Conservation (phyloP, 192 early-diverging fungal species). For the Coemansia sp. region DNA sequence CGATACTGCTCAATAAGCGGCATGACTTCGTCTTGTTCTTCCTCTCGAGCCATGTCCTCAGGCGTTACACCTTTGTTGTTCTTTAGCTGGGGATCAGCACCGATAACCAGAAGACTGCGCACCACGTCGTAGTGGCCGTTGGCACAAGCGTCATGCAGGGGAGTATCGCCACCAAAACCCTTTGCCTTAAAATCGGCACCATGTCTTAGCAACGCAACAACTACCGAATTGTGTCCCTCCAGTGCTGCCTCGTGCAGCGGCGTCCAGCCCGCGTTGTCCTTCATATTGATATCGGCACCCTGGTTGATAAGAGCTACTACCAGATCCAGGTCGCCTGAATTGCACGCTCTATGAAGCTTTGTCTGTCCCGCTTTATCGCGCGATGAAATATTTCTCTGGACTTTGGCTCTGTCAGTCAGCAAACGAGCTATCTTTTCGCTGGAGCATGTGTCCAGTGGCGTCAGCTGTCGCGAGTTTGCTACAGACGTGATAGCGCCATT, state of each 20-base stretch:
- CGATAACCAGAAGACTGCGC: slow-evolving; percentile 28
- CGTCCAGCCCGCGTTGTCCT: slow-evolving; percentile 68
- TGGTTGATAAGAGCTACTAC: slow-evolving; percentile 55
- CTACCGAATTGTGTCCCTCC: slow-evolving; percentile 49
- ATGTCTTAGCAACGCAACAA: slow-evolving; percentile 47
- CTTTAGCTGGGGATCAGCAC: slow-evolving; percentile 34
- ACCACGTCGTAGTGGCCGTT: slow-evolving; percentile 54
- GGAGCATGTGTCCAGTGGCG: slow-evolving; percentile 46
- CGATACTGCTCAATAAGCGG: slow-evolving; percentile 23
- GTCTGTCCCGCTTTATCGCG: slow-evolving; percentile 65
- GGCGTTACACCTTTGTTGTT: slow-evolving; percentile 55
- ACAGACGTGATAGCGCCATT: slow-evolving; percentile 33
- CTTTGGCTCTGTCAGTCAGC: slow-evolving; percentile 39
- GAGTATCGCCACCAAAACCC: slow-evolving; percentile 62
- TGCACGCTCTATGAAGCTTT: slow-evolving; percentile 64
- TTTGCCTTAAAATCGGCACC: slow-evolving; percentile 62
- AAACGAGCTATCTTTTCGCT: slow-evolving; percentile 44
- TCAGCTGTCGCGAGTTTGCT: slow-evolving; percentile 38
- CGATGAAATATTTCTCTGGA: slow-evolving; percentile 25
- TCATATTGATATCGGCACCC: slow-evolving; percentile 67
- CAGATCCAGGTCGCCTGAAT: slow-evolving; percentile 56
- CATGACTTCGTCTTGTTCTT: slow-evolving; percentile 46
- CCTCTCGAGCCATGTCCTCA: slow-evolving; percentile 57
- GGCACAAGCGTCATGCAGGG: slow-evolving; percentile 67
- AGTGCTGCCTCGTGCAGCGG: slow-evolving; percentile 68